These are phyloP conservation scores for Wickerhamiella qilinensis DNA, from an alignment of 805 yeast species.

Conservation along the genomic window DNA sequence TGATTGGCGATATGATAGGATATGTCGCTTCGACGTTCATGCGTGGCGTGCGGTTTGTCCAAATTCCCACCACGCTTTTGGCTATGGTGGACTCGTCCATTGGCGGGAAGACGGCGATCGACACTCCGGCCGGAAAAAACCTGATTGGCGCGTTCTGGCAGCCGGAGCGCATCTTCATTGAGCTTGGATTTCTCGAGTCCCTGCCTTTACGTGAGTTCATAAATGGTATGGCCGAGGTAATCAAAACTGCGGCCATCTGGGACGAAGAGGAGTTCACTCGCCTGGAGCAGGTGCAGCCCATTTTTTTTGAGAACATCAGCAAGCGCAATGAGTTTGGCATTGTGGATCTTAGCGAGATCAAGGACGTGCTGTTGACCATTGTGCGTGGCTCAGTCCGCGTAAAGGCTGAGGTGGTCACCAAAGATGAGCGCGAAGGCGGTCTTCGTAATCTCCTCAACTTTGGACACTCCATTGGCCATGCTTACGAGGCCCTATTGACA, in stretches of 20 bases:
- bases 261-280: constrained; percentile 75
- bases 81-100: constrained; percentile 98
- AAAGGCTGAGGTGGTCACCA: constrained; percentile 84
- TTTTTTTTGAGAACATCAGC: constrained; percentile 52
- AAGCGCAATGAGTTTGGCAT: constrained; percentile 28
- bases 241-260: constrained; percentile 98
- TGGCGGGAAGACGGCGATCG: constrained; percentile 97
- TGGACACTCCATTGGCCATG: constrained; percentile 97
- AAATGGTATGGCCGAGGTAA: constrained; percentile 96
- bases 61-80: constrained; percentile 81
- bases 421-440: constrained; percentile 92
- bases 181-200: constrained; percentile 71
- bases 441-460: constrained; percentile 82
- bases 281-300: constrained; percentile 58
- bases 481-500: constrained; percentile 91
- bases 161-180: constrained; percentile 76
- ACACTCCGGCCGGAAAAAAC: constrained; percentile 90
- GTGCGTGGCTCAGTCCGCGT: constrained; percentile 78
- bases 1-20: constrained; percentile 98
- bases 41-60: constrained; percentile 92
- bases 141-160: constrained; percentile 97
- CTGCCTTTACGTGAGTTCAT: constrained; percentile 87
- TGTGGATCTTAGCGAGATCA: constrained; percentile 53
- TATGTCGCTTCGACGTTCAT: constrained; percentile 98
- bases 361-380: constrained; percentile 57